Percentiles rank a stretch among this genome's conserved stretches.
Evolutionary conservation across 208 protist genomes (phyloP).

Genomic region (Acanthamoeba healyi): DNA sequence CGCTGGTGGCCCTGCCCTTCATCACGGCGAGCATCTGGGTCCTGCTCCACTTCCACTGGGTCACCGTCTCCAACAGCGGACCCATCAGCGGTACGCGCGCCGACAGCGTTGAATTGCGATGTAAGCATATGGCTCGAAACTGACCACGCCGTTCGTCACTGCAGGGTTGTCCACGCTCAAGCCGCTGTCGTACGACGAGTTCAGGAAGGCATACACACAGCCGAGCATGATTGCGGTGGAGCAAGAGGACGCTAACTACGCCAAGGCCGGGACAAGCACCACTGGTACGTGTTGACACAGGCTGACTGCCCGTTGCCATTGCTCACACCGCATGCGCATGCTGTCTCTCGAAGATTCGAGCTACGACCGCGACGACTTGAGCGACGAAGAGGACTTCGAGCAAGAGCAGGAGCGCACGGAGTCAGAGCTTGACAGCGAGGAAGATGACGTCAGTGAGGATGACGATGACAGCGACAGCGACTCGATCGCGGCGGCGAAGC

Average conservation of each 20-base stretch:
- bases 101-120: too few relatives aligned
- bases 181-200: background rate
- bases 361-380: slow-evolving; percentile 8
- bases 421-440: background rate
- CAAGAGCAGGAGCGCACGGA: slow-evolving; percentile 29
- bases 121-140: too few relatives aligned
- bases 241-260: slow-evolving; percentile 12
- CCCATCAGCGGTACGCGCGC: background rate
- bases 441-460: background rate
- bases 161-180: slow-evolving; percentile 5
- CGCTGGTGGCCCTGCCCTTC: slow-evolving; percentile 30
- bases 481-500: background rate
- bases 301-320: background rate
- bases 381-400: slow-evolving; percentile 40
- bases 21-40: slow-evolving; percentile 23
- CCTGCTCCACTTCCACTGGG: slow-evolving; percentile 45
- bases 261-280: background rate
- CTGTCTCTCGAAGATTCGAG: too few relatives aligned
- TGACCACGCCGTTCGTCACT: background rate
- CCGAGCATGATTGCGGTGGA: slow-evolving; percentile 14
- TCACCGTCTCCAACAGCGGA: slow-evolving; percentile 40
- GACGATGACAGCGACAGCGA: background rate
- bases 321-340: too few relatives aligned
- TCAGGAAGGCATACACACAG: background rate
- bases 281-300: background rate